Base-by-base conservation (phyloP, 2,329 filamentous ascomycete genomes). In the Pseudogymnoascus sp. region DNA sequence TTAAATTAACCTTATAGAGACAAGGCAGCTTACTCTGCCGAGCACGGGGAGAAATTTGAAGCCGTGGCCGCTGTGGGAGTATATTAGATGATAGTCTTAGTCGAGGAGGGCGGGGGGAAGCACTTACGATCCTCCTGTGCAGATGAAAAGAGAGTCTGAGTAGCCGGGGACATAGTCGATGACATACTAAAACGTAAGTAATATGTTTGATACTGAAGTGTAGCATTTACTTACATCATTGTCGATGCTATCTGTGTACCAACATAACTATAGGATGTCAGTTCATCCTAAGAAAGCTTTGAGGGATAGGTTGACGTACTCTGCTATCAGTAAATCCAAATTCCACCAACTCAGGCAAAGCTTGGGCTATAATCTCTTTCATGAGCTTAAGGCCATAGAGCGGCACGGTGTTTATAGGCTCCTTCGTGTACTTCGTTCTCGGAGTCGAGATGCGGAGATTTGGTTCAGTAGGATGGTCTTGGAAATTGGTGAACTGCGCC, bases 31-130 rank as follows among this genome's bases (percentile, higher is more conserved):
- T 59, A 68, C 68, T 46, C 65, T 67, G 9, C 71, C 71, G 3
- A 74, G 66, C 16, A 68, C 65, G 2, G 71, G 72, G 12, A 74
- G 68, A 59, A 72, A 74, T 60, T 74, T 74, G 63, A 73, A 73
- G 2, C 64, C 72, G 60, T 72, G 72, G 3, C 71, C 71, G 61
- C 69, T 70, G 59, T 67, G 53, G 14, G 53, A 62, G 60, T 16
- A 65, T 62, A 43, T 66, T 67, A 1, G 63, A 63, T 23, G 65
- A 66, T 37, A 61, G 61, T 61, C 16, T 25, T 61, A 56, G 31
- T 42, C 31, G 5, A 43, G 28, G 28, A 16, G 21, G 36, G 12
- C 25, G 1, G 4, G 23, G 56, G 31, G 11, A 6, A 46, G 12
- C 18, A 61, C 60, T 61, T 61, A 61, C 60, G 60, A 61, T 31